Base-by-base conservation (phyloP, 2,329 filamentous ascomycete species). In the Lachnellula occidentalis region DNA sequence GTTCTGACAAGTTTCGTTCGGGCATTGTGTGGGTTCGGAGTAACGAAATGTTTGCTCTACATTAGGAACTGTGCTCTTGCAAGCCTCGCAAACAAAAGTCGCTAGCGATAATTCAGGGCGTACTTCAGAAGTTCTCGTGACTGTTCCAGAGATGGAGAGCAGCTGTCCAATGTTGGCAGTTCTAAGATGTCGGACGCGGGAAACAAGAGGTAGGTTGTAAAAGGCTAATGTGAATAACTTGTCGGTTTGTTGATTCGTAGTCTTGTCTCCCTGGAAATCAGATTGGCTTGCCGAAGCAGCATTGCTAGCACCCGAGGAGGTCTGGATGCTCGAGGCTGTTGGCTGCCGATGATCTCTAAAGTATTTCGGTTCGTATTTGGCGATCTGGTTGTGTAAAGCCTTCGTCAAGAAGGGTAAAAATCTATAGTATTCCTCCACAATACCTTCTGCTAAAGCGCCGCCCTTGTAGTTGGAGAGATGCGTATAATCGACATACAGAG, bases 21-120 rank as follows among this genome's bases (percentile, higher is more conserved):
- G 92, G 64, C 94, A 99, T 74, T 96, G 90, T 3, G 91, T 92
- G 0, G 94, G 94, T 69, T 99, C 94, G 0, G 92, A 96, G 72
- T 96, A 99, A 67, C 91, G 85, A 75, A 99, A 99, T 0, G 90
- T 96, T 74, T 99, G 94, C 72, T 99, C 94, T 27, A 99, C 86
- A 68, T 96, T 95, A 37, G 89, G 86, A 5, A 96, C 83, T 1
- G 92, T 84, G 3, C 84, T 86, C 61, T 89, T 87, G 74, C 94
- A 99, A 47, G 80, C 83, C 70, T 96, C 89, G 72, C 94, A 99
- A 53, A 86, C 83, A 66, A 99, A 99, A 0, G 94, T 96, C 5
- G 89, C 94, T 21, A 95, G 78, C 2, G 91, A 95, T 57, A 99
- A 75, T 72, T 99, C 94, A 0, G 94, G 94, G 34, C 94, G 84